Conservation (phyloP, 148 eudicot species). For the Spergularia bocconei region DNA sequence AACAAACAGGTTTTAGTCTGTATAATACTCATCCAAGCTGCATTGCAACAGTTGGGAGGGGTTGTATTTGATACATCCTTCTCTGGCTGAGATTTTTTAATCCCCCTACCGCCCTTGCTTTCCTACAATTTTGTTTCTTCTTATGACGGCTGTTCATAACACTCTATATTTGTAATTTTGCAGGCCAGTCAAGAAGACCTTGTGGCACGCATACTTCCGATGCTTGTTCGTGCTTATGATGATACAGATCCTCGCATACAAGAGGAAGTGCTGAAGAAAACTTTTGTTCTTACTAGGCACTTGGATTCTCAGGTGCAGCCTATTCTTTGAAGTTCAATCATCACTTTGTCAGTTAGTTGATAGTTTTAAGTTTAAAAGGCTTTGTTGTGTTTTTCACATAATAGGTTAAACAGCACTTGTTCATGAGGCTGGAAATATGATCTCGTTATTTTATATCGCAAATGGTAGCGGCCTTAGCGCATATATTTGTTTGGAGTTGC, state of each 20-base stretch:
- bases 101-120: neutral
- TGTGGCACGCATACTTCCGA: slow-evolving; percentile 79
- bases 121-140: neutral
- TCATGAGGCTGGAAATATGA: neutral
- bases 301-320: slow-evolving; percentile 77
- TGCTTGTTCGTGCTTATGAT: slow-evolving; percentile 95
- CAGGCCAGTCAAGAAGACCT: slow-evolving; percentile 80
- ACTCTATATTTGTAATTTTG: neutral
- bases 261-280: slow-evolving; percentile 88
- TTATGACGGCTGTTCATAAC: neutral
- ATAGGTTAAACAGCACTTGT: neutral
- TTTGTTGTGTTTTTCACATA: neutral
- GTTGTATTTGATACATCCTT: too few relatives aligned
- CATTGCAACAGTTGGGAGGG: too few relatives aligned
- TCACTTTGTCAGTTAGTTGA: neutral
- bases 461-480: neutral
- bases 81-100: neutral
- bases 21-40: too few relatives aligned
- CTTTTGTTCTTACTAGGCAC: slow-evolving; percentile 70
- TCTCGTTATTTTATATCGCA: neutral
- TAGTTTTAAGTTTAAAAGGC: neutral
- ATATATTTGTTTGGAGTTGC: neutral
- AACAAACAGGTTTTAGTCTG: too few relatives aligned
- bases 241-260: slow-evolving; percentile 95
- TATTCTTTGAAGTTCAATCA: slow-evolving; percentile 2